Evolutionary conservation across 148 eudicot genomes (phyloP), one percentile per base, ranked within the genome.

Genomic region (Cornus suecica): DNA sequence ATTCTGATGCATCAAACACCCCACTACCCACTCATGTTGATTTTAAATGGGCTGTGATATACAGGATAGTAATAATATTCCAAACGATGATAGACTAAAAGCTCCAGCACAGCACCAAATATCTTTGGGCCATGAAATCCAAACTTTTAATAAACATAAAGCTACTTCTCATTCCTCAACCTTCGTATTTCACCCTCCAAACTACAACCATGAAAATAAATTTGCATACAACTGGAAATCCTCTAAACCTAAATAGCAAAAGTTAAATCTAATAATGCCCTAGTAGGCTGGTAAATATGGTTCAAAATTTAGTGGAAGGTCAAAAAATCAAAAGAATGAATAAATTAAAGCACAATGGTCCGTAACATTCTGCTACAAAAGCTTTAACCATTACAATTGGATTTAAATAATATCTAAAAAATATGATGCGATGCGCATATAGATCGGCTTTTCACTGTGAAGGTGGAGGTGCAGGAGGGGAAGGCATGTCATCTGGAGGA

Each of bases 401-500:
- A 51, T 48, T 65, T 70, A 48, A 58, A 67, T 48, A 27, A 60
- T 37, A 30, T 27, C 65, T 7, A n/a, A 52, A n/a, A 37, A 37
- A 37, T 37, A 2, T 58, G 62, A 4, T 3, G n/a, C n/a, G n/a
- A n/a, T n/a, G n/a, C n/a, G 18, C 20, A 48, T 48, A 48, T 3
- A 48, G 20, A 48, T 48, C 54, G 10, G 29, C 31, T 73, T 22
- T 68, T 76, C 79, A 69, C 75, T 71, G 61, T 31, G 68, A 69
- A 74, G 83, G 20, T 75, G 54, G 65, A 84, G 81, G 16, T 0
- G 82, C 82, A 63, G 48, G 30, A 62, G 82, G 84, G 14, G 86
- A 80, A 23, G 69, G 58, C 61, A 51, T 76, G 56, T 87, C 89
- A 29, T 64, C 78, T n/a, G 84, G 81, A 30, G 90, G 84, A 6